Conservation (phyloP, 2,329 filamentous ascomycete species). For the Domatiomyces catenatus region DNA sequence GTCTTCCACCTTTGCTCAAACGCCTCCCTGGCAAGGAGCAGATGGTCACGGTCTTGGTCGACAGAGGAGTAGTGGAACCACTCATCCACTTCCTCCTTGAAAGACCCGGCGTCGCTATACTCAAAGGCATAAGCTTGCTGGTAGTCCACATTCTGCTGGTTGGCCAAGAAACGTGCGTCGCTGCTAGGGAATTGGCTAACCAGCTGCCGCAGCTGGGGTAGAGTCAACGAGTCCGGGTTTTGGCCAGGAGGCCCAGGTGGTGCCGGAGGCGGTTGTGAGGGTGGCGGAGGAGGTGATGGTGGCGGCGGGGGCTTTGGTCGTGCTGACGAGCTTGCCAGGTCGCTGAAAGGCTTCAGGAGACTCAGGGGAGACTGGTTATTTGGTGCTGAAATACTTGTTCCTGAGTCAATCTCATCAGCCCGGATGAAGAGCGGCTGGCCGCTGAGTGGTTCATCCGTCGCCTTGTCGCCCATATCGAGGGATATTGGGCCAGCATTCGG, state of each 20-base stretch:
- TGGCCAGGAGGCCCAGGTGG: conserved; percentile 23
- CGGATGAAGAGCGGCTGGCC: conserved; percentile 24
- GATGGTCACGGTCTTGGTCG: conserved; percentile 58
- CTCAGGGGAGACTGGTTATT: conserved; percentile 10
- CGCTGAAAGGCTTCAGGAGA: conserved; percentile 7
- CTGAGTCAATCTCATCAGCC: conserved; percentile 35
- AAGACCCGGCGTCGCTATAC: conserved; percentile 56
- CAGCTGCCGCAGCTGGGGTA: conserved; percentile 57
- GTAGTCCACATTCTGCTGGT: background rate
- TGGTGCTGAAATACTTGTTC: conserved; percentile 31
- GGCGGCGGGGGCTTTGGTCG: conserved; percentile 10
- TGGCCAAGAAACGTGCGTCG: conserved; percentile 26
- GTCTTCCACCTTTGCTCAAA: conserved; percentile 64
- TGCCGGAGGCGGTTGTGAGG: conserved; percentile 32
- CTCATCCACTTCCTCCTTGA: conserved; percentile 84
- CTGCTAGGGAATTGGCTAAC: conserved; percentile 57
- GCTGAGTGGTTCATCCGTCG: background rate
- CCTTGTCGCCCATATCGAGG: background rate
- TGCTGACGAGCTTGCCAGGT: conserved; percentile 5
- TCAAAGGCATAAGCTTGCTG: conserved; percentile 71
- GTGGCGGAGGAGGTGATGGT: conserved; percentile 26
- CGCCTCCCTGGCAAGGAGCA: conserved; percentile 57
- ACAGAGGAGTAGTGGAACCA: conserved; percentile 83
- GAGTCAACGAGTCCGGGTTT: conserved; percentile 54
- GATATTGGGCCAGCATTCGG: background rate